phyloP scores from a whole-genome alignment of 164 flowering plant genomes.

The Chimonanthus praecox region DNA sequence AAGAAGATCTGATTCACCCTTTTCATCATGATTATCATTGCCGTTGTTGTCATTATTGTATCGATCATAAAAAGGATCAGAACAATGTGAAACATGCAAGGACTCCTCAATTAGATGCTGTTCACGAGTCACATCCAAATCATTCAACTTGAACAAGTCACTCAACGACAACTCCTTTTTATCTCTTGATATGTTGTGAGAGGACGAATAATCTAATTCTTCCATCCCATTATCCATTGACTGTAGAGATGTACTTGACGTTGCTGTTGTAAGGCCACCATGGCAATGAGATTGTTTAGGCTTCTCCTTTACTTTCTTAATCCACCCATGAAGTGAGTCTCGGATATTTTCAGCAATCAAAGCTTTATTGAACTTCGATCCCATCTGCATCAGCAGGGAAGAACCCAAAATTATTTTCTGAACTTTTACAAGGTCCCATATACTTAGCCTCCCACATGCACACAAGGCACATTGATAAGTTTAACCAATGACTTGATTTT shows the following conservation, averaged over 20 bases:
- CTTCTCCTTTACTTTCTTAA: constrained; percentile 39
- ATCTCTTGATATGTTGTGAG: constrained; percentile 9
- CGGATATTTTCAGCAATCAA: constrained; percentile 58
- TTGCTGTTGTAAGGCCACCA: constrained; percentile 14
- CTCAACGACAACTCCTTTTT: constrained; percentile 11
- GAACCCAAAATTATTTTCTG: not conserved
- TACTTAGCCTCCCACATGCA: too few species aligned
- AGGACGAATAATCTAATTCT: not conserved
- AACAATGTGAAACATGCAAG: constrained; percentile 1
- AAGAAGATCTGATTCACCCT: too few species aligned
- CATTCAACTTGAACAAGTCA: not conserved
- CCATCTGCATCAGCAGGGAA: constrained; percentile 44
- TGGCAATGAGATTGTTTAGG: constrained; percentile 15
- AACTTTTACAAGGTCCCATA: not conserved
- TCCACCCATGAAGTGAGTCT: constrained; percentile 62
- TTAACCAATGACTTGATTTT: not conserved
- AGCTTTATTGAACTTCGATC: constrained; percentile 66
- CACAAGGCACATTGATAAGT: not conserved
- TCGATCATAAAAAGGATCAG: constrained; percentile 9
- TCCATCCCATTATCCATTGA: constrained; percentile 18
- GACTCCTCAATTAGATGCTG: constrained; percentile 4
- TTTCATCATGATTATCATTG: too few species aligned
- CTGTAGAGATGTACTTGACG: constrained; percentile 27
- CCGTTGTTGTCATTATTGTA: not conserved
- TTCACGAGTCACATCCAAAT: constrained; percentile 7